Base-by-base conservation (phyloP, 441 rosid species). In the Erodium texanum region DNA sequence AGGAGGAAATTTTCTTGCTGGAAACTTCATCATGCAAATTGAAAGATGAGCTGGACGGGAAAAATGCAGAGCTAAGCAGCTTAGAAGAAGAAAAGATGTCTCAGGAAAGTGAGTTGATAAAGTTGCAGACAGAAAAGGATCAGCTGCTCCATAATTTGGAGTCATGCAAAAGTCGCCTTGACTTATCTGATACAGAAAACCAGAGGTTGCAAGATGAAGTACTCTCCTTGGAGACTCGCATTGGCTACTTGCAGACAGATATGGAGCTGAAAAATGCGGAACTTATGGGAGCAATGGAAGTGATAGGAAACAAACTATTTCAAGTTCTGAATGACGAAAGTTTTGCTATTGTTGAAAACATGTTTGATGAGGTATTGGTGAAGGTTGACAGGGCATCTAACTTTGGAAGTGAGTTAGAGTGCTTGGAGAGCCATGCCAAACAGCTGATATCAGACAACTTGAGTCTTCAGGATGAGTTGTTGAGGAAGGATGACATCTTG, bases 401-500 rank as follows among this genome's bases (percentile, higher is more conserved):
- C 74, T 84, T 85, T 67, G 71, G 73, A 48, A 78, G 83, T 68
- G 85, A 84, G 69, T 70, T 91, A 59, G 87, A 85, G 67, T 65
- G 68, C 77, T 79, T 91, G 75, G 87, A 89, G 81, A 64, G 68
- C 66, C 79, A 64, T 66, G 79, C 80, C 52, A 79, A 84, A 70
- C 87, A 83, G 65, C 68, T 93, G 70, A 73, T 80, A 71, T 78
- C 79, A 70, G 88, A 86, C 71, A 89, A 86, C 80, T 65, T 43
- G 48, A 78, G 48, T 75, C 91, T 92, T 73, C 87, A 74, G 68
- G 81, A 76, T 56, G 96, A 94, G 82, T 75, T 92, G 78, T 75
- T 71, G 66, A 89, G 98, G 84, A 94, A 92, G 78, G 93, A 94
- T 70, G 94, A 89, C 36, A 83, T 94, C 80, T 64, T 92, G 29